Evolutionary conservation across 345 rosid species (phyloP), one percentile per base, ranked within the genome.

Genomic region (Jatropha curcas): DNA sequence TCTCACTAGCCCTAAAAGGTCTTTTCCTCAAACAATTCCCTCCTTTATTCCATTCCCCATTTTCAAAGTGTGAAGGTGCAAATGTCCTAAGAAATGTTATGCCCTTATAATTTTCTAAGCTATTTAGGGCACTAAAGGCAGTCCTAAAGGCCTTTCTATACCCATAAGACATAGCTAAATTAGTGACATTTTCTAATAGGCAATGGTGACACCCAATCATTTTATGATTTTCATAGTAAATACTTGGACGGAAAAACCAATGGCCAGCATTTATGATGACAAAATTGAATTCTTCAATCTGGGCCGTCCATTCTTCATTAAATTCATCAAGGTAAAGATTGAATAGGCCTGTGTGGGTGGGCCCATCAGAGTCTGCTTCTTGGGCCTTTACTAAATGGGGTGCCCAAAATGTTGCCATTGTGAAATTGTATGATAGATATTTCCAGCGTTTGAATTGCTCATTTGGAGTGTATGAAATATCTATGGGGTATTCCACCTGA

Each of bases 21-120:
- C 55, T 77, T 31, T 74, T 80, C 70, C 93, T 84, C 27, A 80
- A 16, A 58, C 98, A 94, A 37, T 92, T 68, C 3, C 97, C 98
- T 10, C 98, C 98, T n/a, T 81, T 9, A 66, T 94, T 81, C 97
- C 97, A 94, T 28, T 81, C 7, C 62, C 97, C 98, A 8, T 85
- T 85, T 71, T 92, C 98, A 1, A 92, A 92, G 57, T 94, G 98
- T 0, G 95, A 74, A 0, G 98, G 98, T 2, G 97, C 86, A 46
- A 86, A 88, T 0, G 94, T 88, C 64, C 98, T 85, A 0, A 90
- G 71, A 60, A 81, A 80, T 46, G 90, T 85, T 20, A 90, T 58
- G 0, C 98, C 97, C 55, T 85, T 81, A 74, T 79, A 94, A 28
- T 69, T 84, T n/a, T 82, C 55, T 2, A 83, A 30, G 72, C 82